Evolutionary conservation across 805 yeast species (phyloP).

Genomic region (Metschnikowia chrysomelidarum): DNA sequence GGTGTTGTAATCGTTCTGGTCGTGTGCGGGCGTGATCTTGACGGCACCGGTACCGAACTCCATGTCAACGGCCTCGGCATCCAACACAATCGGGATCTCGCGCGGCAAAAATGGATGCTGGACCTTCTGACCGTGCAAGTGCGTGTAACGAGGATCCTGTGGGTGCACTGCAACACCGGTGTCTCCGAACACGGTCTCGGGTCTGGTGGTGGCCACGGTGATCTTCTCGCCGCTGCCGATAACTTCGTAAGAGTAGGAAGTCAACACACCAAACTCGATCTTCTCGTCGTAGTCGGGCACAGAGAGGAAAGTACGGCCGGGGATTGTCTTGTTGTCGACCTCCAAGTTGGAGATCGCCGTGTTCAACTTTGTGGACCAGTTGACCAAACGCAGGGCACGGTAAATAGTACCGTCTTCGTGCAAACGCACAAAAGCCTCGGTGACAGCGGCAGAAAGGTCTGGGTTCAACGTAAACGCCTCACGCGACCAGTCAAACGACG

Average conservation of each 20-base stretch:
- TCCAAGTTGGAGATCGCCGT: constrained; percentile 96
- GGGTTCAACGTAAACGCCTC: constrained; percentile 94
- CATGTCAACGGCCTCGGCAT: constrained; percentile 95
- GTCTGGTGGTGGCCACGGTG: constrained; percentile 97
- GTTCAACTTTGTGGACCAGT: constrained; percentile 94
- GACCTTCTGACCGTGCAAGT: constrained; percentile 90
- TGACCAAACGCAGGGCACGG: constrained; percentile 88
- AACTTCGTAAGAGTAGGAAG: constrained; percentile 91
- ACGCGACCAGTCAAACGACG: constrained; percentile 94
- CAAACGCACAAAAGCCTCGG: constrained; percentile 84
- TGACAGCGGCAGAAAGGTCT: constrained; percentile 71
- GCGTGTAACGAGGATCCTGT: constrained; percentile 86
- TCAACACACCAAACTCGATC: constrained; percentile 93
- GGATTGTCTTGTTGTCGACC: constrained; percentile 87
- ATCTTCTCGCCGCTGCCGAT: constrained; percentile 82
- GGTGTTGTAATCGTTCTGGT: constrained; percentile 92
- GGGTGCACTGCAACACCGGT: constrained; percentile 98
- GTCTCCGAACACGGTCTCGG: constrained; percentile 97
- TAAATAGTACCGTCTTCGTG: constrained; percentile 95
- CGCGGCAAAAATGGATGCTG: constrained; percentile 88
- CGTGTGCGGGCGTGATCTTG: constrained; percentile 98
- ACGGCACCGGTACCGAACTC: constrained; percentile 99
- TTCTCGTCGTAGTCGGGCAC: constrained; percentile 91
- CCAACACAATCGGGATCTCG: constrained; percentile 83
- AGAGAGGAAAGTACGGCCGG: constrained; percentile 74